Evolutionary conservation across 805 yeast species (phyloP).

Genomic region (Pichia exigua): DNA sequence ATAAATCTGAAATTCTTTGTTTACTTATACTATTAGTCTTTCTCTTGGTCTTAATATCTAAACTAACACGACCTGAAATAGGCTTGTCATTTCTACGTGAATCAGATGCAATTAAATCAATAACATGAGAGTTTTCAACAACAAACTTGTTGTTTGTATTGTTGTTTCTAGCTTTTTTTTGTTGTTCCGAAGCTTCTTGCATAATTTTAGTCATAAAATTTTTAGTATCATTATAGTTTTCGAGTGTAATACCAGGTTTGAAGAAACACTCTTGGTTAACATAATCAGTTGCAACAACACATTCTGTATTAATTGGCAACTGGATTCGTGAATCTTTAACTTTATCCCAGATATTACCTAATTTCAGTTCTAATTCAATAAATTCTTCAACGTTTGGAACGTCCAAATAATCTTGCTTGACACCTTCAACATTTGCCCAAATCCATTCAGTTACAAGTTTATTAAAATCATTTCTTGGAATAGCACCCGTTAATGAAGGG

Average conservation of each 20-base stretch:
- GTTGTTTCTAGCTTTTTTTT: constrained; percentile 9
- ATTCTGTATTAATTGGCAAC: constrained; percentile 63
- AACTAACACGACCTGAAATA: constrained; percentile 54
- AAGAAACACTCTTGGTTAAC: constrained; percentile 49
- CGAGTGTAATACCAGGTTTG: constrained; percentile 58
- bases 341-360: constrained; percentile 64
- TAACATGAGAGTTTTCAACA: constrained; percentile 51
- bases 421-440: constrained; percentile 67
- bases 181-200: constrained; percentile 16
- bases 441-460: constrained; percentile 84
- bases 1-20: constrained; percentile 62
- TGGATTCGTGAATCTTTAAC: constrained; percentile 52
- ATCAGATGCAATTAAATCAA: constrained; percentile 57
- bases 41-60: constrained; percentile 62
- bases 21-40: constrained; percentile 64
- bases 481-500: constrained; percentile 61
- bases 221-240: constrained; percentile 50
- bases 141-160: constrained; percentile 39
- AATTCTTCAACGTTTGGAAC: constrained; percentile 36
- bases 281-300: constrained; percentile 42
- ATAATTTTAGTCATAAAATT: constrained; percentile 50
- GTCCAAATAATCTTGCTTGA: constrained; percentile 39
- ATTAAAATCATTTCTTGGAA: constrained; percentile 74
- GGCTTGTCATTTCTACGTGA: constrained; percentile 61
- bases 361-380: constrained; percentile 67